phyloP scores from a whole-genome alignment of 2,329 filamentous ascomycete genomes.

The Fusarium albidum region DNA sequence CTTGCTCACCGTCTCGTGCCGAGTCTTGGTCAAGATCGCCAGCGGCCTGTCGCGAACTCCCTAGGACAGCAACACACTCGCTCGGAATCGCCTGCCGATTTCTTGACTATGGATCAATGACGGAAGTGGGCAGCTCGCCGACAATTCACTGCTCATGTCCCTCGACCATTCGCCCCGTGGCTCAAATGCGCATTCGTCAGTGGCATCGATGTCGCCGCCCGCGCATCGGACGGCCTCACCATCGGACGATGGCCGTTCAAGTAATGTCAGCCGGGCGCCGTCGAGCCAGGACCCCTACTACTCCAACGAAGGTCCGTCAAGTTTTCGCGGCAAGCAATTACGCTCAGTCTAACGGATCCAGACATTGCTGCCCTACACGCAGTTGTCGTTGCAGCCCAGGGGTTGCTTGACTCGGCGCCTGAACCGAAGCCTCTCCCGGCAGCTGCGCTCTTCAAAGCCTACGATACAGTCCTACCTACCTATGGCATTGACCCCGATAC shows the following conservation, averaged over 20 bases:
- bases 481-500: conserved; percentile 76
- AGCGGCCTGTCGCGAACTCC: conserved; percentile 11
- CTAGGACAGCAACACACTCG: conserved; percentile 7
- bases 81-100: conserved; percentile 17
- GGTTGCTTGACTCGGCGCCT: conserved; percentile 63
- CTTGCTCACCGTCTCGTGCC: not conserved
- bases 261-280: conserved; percentile 38
- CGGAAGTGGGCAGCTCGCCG: conserved; percentile 39
- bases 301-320: conserved; percentile 64
- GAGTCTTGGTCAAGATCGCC: not conserved
- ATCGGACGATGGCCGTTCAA: conserved; percentile 41
- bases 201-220: conserved; percentile 42
- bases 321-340: not conserved
- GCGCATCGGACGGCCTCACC: conserved; percentile 33
- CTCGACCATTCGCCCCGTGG: conserved; percentile 21
- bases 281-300: conserved; percentile 56
- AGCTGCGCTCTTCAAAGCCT: conserved; percentile 81
- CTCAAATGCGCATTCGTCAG: conserved; percentile 36
- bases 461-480: conserved; percentile 77
- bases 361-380: conserved; percentile 82
- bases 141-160: conserved; percentile 39
- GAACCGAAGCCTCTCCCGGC: conserved; percentile 73
- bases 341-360: conserved; percentile 45
- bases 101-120: conserved; percentile 47
- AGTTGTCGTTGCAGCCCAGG: conserved; percentile 77